Base-by-base conservation (phyloP, 257 asterid genomes). In the Penstemon barbatus region DNA sequence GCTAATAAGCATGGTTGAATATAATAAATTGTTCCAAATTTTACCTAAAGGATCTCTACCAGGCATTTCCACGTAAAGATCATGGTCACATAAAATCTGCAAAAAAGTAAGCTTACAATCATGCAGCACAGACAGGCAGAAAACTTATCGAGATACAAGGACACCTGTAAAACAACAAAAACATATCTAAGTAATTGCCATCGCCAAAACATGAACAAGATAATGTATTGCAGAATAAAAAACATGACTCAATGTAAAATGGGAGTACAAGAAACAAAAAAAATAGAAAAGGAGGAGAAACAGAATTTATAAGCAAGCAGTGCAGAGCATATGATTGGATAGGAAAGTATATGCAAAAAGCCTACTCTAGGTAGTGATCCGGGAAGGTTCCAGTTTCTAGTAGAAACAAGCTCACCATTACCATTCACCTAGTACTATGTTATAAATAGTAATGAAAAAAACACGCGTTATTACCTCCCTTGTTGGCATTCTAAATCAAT, bases 51-150 rank as follows among this genome's bases (percentile, higher is more conserved):
- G 99, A 80, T 94, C 99, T 81, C 97, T 77, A 58, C 99, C 99
- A 56, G 99, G 99, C 99, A 94, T 94, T 83, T 94, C 99, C 80
- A 94, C 97, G 74, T 91, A 94, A 55, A 94, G 97, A 81, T 94
- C 99, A 4, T 94, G 99, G 79, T 94, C 99, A 46, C 99, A 94
- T 82, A 94, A 74, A 71, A 94, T 91, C 79, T 91, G 99, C 78
- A 94, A 78, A 80, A 91, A 94, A 37, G 96, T 86, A 72, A 94
- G 97, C 84, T 94, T 94, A 86, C 99, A 94, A 72, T 94, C 99
- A 80, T 94, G 99, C 87, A 94, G 83, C 75, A 79, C 93, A 4
- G 90, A 74, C 68, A 91, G 99, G 72, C 99, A 72, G 97, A 87
- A 83, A 94, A 94, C 77, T 94, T 94, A 68, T 94, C 99, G 54